Conservation (phyloP, 352 stramenopile species). For the Globisporangium abappressorium region DNA sequence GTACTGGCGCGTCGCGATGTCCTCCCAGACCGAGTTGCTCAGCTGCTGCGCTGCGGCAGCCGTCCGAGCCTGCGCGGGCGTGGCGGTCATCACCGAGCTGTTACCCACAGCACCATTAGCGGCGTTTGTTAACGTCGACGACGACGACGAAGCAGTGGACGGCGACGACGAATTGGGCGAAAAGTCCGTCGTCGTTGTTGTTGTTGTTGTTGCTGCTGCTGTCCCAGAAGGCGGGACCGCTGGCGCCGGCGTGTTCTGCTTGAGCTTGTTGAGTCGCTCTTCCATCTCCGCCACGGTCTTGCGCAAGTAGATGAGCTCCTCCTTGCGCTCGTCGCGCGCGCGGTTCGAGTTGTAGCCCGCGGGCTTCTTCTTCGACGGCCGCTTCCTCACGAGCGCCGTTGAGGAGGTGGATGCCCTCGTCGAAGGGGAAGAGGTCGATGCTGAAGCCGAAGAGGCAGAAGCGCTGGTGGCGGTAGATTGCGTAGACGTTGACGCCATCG, state of each 20-base stretch:
- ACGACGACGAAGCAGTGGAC: neutral
- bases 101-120: neutral
- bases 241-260: conserved; percentile 14
- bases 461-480: neutral
- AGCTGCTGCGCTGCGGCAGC: conserved; percentile 23
- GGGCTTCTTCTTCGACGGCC: conserved; percentile 30
- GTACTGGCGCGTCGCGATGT: conserved; percentile 49
- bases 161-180: conserved; percentile 10
- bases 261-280: conserved; percentile 24
- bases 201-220: neutral
- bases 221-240: neutral
- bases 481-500: neutral
- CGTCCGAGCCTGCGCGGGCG: conserved; percentile 21
- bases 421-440: conserved; percentile 7
- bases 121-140: neutral
- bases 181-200: neutral
- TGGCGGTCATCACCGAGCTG: neutral
- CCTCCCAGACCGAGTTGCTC: conserved; percentile 42
- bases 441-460: conserved; percentile 2
- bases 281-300: conserved; percentile 57
- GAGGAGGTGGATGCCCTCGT: conserved; percentile 20
- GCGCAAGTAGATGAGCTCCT: conserved; percentile 68
- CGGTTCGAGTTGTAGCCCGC: conserved; percentile 50
- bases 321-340: conserved; percentile 54
- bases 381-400: conserved; percentile 29